Base-by-base conservation (phyloP, 1,284 basidiomycete genomes). In the Apiotrichum gracile region DNA sequence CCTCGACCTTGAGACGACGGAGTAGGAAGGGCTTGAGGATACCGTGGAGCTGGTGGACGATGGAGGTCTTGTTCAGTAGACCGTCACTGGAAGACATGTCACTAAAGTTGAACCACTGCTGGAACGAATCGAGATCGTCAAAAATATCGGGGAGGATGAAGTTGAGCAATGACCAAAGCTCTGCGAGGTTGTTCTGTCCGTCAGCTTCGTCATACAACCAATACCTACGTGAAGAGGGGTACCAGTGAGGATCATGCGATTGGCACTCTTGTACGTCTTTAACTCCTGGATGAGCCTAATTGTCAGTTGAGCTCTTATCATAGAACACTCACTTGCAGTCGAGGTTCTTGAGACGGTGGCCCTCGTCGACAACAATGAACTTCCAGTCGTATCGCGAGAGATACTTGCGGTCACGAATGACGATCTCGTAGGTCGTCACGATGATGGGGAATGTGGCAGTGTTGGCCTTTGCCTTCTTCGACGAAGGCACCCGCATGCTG, bases 11-110 rank as follows among this genome's bases (percentile, higher is more conserved):
- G 58, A 97, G 80, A 19, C 93, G 84, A 10, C 93, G 84, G 0
- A 97, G 80, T n/a, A 97, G 81, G 80, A 96, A 97, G 0, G 94
- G 94, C 61, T 92, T 91, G 37, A 98, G 83, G 61, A 97, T 91
- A 2, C 84, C 83, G 70, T 97, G 94, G 0, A 98, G 81, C 5
- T 86, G 84, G 29, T 83, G 78, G 49, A 97, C 87, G 63, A 97
- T 81, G 39, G 65, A 57, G 13, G 61, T 47, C 58, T 72, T 80
- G 42, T 82, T 79, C 12, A 86, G 81, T 17, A 89, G 77, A 59
- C 64, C 65, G 47, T 64, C 61, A 14, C 52, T 55, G 27, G 57
- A 43, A 5, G 41, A 33, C 65, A 73, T 65, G 52, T 72, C 65
- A 48, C 65, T 68, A 44, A 77, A 72, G 57, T 76, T 81, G 55